Base-by-base conservation (phyloP, 164 flowering plant genomes). In the Aristolochia fimbriata region DNA sequence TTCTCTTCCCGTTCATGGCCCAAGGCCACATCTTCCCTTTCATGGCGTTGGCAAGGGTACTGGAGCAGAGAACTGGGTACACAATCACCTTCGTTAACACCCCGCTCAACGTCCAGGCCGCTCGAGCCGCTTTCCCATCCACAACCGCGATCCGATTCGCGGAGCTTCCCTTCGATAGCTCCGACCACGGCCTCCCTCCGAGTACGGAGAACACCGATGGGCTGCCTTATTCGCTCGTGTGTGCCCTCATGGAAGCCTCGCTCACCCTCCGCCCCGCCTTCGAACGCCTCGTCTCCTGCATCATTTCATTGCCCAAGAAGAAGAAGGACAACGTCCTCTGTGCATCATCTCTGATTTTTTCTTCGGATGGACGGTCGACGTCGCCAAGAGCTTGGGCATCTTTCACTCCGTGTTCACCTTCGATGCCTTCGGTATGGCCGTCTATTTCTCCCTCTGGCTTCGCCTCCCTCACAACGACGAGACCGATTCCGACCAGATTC, bases 271-370 rank as follows among this genome's bases (percentile, higher is more conserved):
- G 56, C 21, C 60, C 65, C 48, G 58, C 65, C 60, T 60, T 66
- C 51, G 50, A 60, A 3, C 1, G 27, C 21, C 55, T 60, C 47
- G 25, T 68, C 58, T 43, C 62, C 21, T 10, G 48, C 16, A 37
- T 72, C 47, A n/a, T n/a, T 17, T 51, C 0, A 2, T 51, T 1
- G 23, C 17, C n/a, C n/a, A n/a, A n/a, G n/a, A n/a, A n/a, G n/a
- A n/a, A n/a, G n/a, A n/a, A n/a, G n/a, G 59, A 59, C 24, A n/a
- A n/a, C 27, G 37, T 14, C 70, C 70, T 8, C 24, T 62, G 50
- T 72, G 66, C 54, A 55, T 72, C 27, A 50, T 72, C 23, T 61
- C 71, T 25, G 75, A 68, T 45, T 54, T 62, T 52, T 72, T 72
- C 66, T 11, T 58, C 8, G 71, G 61, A 0, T 72, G 67, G 60